Base-by-base conservation (phyloP, 106 monocot species). In the Phalaenopsis equestris region DNA sequence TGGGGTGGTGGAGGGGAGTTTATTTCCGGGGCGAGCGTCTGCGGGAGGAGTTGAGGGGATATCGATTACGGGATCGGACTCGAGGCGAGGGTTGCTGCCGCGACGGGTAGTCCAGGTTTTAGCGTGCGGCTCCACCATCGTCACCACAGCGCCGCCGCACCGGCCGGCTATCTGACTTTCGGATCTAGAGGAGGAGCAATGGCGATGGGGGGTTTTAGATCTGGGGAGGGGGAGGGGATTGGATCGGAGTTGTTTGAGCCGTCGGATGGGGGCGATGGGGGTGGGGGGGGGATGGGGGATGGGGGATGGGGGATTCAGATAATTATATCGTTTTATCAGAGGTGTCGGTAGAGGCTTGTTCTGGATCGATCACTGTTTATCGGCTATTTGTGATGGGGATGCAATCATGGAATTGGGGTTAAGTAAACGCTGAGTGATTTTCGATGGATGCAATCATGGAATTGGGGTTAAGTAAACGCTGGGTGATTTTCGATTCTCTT, bases 71-170 rank as follows among this genome's bases (percentile, higher is more conserved):
- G 81, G 80, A n/a, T 85, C 84, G 9, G 81, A 2, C 57, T 85
- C 85, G 14, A 88, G 73, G 12, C 83, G 79, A 24, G 88, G 83
- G 75, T 80, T 81, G 68, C 83, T 82, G 8, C 83, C 86, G 24
- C 86, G 80, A 18, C 86, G 82, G 48, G 85, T 80, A 9, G 85
- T 75, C 78, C 82, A 75, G 8, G 82, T 72, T 75, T 87, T 84
- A 3, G 24, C 64, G 64, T 87, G 83, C 43, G 45, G 49, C 5
- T 77, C 79, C 79, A 77, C 79, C 86, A 75, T 73, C 55, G 37
- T 45, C 41, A 9, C 74, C 45, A 15, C 76, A 24, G 30, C 49
- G 9, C 46, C 76, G 76, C 21, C 21, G 7, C 76, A 10, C 49
- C 7, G 49, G 19, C 24, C 47, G 76, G 45, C 43, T 42, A 19